Evolutionary conservation across 176 grass and related monocot genomes (phyloP), one percentile per base, ranked within the genome.

Genomic region (Poa annua): DNA sequence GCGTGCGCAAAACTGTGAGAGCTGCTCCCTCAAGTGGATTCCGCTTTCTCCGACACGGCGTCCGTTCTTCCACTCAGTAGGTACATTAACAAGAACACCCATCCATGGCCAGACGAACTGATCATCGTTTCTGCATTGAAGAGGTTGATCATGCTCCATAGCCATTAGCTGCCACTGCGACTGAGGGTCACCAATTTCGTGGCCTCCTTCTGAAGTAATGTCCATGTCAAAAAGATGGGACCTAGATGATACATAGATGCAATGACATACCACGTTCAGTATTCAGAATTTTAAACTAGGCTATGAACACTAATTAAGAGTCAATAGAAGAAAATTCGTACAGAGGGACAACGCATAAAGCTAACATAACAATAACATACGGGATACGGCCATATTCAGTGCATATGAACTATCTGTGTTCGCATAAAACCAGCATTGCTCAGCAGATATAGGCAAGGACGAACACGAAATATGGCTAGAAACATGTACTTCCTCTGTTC

Each of bases 131-230:
- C 19, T 42, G 19, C 2, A 4, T n/a, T 69, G 35, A 69, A 11
- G 19, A 41, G 34, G 35, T 11, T 68, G 17, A 11, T 62, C 68
- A 47, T 71, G n/a, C 22, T 91, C 70, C 14, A 65, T 52, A 82
- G 56, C 45, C 50, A 48, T 52, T 71, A 62, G 17, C 0, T 84
- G 72, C 32, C 9, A 15, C 1, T 7, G 57, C 11, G 21, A 49
- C 38, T 8, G 44, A 38, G 85, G 4, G 22, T 11, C n/a, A 71
- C 39, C 6, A 3, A 71, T 47, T 71, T 24, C 41, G 9, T 13
- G 11, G 11, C 6, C n/a, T 71, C 20, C n/a, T 71, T 71, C 41
- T 71, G 41, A 45, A 45, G 38, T 45, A 71, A 5, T 14, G 11
- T 61, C 11, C 22, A 24, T 1, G 56, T 12, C 21, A 1, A 26